Evolutionary conservation across 1,284 basidiomycete species (phyloP), one percentile per base, ranked within the genome.

Genomic region (Cutaneotrichosporon cavernicola): DNA sequence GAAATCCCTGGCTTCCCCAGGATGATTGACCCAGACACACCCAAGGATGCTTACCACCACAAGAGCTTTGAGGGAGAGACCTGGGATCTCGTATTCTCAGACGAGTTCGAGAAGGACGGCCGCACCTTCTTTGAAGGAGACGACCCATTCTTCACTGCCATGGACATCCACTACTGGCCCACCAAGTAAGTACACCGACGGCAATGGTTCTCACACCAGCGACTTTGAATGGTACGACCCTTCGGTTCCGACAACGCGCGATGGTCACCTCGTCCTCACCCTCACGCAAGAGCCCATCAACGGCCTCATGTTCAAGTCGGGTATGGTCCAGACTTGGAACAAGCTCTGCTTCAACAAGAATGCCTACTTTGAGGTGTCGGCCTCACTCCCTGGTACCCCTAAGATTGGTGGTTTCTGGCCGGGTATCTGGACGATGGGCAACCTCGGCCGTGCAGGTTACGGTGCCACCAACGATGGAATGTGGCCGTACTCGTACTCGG

Each of bases 191-290:
- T 69, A 22, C 31, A 49, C 49, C 21, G 6, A 21, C 18, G 26
- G 22, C n/a, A 36, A 10, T 31, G 32, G 4, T 30, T 21, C 16
- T 34, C 18, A 38, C 38, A 6, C 13, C 50, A 78, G 75, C 60
- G 80, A 81, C 66, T 78, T 80, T 57, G 80, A 81, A 66, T 81
- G 79, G 79, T 77, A 92, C 79, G 89, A 91, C 72, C 94, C 95
- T 2, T 85, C 83, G 8, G 89, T 90, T 4, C 83, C 94, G 61
- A 90, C 86, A 2, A 99, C 96, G 3, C 81, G 81, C 61, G 84
- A 87, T 70, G 96, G 96, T n/a, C 83, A 87, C 49, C 85, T 99
- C 40, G 84, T 90, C 71, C 89, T 99, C 73, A 92, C 89, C 0
- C 80, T 96, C 64, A 86, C 84, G 0, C 72, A 86, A 70, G 87